phyloP scores from a whole-genome alignment of 2,329 filamentous ascomycete species.

The Epichloe sylvatica region DNA sequence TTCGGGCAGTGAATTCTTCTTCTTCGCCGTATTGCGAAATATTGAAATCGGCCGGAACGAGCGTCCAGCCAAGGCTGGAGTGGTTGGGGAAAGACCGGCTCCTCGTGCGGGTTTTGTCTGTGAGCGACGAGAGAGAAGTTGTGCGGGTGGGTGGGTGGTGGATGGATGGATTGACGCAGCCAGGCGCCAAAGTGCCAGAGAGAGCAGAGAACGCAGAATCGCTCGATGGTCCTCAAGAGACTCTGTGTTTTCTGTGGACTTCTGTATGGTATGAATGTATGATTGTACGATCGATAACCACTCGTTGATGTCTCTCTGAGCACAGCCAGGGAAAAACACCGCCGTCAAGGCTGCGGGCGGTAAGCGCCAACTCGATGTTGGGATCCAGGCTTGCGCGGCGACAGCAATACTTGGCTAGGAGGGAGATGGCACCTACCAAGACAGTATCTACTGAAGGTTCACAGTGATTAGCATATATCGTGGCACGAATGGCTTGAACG shows the following conservation, averaged over 20 bases:
- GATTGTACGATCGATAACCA: not conserved
- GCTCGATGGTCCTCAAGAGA: not conserved
- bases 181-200: constrained; percentile 5
- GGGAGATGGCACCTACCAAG: not conserved
- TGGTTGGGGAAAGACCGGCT: constrained; percentile 11
- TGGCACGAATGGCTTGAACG: not conserved
- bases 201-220: constrained; percentile 7
- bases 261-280: not conserved
- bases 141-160: not conserved
- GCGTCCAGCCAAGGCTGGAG: constrained; percentile 9
- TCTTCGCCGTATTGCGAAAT: not conserved
- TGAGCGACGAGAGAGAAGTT: not conserved
- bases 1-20: not conserved
- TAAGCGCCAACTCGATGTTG: constrained; percentile 20
- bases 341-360: constrained; percentile 19
- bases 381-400: constrained; percentile 18
- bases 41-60: constrained; percentile 8
- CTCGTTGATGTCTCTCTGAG: constrained; percentile 4
- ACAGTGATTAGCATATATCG: constrained; percentile 1
- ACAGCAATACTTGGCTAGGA: constrained; percentile 12
- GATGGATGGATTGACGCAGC: constrained; percentile 11
- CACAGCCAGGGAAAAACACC: constrained; percentile 13
- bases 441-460: not conserved
- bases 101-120: constrained; percentile 21
- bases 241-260: not conserved